Evolutionary conservation across 805 yeast species (phyloP).

Genomic region (Candida rishiriensis): DNA sequence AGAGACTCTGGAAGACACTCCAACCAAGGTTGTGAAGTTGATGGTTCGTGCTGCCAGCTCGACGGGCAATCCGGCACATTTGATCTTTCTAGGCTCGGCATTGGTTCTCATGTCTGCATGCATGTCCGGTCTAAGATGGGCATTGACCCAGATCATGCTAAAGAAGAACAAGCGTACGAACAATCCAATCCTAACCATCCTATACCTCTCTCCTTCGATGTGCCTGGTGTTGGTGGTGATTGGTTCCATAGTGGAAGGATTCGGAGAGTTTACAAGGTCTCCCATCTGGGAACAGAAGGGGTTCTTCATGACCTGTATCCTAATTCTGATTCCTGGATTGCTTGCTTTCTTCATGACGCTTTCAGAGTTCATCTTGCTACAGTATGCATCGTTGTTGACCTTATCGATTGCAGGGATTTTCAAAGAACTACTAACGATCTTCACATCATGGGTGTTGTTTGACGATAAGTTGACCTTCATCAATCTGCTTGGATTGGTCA

Average conservation of each 20-base stretch:
- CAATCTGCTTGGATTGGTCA: slow-evolving; percentile 67
- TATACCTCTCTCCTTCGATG: slow-evolving; percentile 85
- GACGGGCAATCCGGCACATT: slow-evolving; percentile 15
- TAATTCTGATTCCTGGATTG: slow-evolving; percentile 76
- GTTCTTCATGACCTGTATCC: slow-evolving; percentile 43
- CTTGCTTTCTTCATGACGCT: slow-evolving; percentile 87
- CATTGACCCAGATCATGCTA: slow-evolving; percentile 80
- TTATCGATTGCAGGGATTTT: slow-evolving; percentile 88
- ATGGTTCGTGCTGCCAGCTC: slow-evolving; percentile 6
- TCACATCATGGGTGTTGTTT: slow-evolving; percentile 62
- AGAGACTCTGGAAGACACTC: slow-evolving; percentile 15
- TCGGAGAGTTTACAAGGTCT: slow-evolving; percentile 44
- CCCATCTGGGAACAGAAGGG: slow-evolving; percentile 68
- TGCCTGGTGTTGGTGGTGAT: slow-evolving; percentile 52
- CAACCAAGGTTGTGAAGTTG: slow-evolving; percentile 4
- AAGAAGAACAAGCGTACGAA: slow-evolving; percentile 53
- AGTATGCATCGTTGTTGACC: slow-evolving; percentile 79
- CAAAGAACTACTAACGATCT: slow-evolving; percentile 83
- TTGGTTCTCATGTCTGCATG: slow-evolving; percentile 75
- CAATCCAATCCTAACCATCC: slow-evolving; percentile 80
- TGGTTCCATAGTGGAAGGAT: slow-evolving; percentile 71
- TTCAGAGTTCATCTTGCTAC: slow-evolving; percentile 78
- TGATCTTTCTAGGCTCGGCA: slow-evolving; percentile 53
- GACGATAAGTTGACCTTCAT: slow-evolving; percentile 65
- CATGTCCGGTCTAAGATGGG: slow-evolving; percentile 92